phyloP scores from a whole-genome alignment of 768 basidiomycete genomes.

The Boletus rex-veris region DNA sequence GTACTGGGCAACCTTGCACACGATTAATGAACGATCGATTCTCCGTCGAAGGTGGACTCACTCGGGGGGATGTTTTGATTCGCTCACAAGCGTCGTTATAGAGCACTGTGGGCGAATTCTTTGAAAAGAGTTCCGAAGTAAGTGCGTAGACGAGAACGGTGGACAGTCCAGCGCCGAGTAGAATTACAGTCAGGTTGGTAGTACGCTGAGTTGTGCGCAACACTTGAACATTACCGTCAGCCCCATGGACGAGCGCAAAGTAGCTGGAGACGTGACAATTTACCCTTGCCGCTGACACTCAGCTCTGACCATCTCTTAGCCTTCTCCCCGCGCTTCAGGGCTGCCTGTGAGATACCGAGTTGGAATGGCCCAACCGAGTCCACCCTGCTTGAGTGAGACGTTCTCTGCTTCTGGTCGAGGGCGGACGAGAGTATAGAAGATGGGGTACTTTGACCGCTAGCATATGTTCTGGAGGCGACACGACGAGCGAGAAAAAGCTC shows the following conservation, averaged over 20 bases:
- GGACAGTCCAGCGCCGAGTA: conserved; percentile 80
- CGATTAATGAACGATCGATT: neutral
- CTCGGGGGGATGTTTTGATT: conserved; percentile 45
- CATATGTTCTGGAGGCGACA: conserved; percentile 35
- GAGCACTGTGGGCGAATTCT: conserved; percentile 80
- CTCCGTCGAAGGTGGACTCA: conserved; percentile 22
- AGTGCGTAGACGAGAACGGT: conserved; percentile 71
- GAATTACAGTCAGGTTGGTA: conserved; percentile 49
- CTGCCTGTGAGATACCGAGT: conserved; percentile 60
- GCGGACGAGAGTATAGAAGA: conserved; percentile 61
- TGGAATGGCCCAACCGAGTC: conserved; percentile 78
- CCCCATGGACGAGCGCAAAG: neutral
- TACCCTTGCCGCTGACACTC: conserved; percentile 73
- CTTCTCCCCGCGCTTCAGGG: conserved; percentile 50
- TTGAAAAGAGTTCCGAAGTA: conserved; percentile 82
- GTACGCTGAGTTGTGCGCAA: conserved; percentile 45
- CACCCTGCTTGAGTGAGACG: conserved; percentile 37
- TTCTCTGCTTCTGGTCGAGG: conserved; percentile 54
- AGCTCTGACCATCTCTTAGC: conserved; percentile 79
- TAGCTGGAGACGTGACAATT: conserved; percentile 14
- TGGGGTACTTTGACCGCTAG: conserved; percentile 44
- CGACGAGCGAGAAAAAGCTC: neutral
- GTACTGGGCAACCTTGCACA: conserved; percentile 59
- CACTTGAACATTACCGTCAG: conserved; percentile 7
- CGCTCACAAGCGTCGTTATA: conserved; percentile 58